Conservation (phyloP, 129 eudicot species). For the Smallanthus sonchifolius region DNA sequence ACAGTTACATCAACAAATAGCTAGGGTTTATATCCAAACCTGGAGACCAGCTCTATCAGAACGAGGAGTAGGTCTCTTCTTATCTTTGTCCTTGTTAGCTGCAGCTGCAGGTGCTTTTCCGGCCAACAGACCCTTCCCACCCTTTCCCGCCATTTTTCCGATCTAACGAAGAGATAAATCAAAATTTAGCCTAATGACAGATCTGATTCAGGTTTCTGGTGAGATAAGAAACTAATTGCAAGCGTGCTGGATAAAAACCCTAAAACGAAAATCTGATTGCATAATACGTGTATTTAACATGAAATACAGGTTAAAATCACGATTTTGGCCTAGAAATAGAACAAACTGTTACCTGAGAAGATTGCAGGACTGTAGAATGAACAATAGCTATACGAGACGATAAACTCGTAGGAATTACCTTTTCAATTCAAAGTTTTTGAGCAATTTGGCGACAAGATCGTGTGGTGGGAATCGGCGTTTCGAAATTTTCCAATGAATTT, state of each 20-base stretch:
- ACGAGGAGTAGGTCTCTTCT: conserved; percentile 57
- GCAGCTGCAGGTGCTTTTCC: conserved; percentile 58
- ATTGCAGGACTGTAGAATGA: neutral
- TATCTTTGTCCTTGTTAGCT: conserved; percentile 56
- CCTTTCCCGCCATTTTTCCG: conserved; percentile 63
- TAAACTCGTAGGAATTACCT: neutral
- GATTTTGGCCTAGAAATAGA: neutral
- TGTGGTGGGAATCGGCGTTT: conserved; percentile 10
- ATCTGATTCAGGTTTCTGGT: neutral
- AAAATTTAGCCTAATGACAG: neutral
- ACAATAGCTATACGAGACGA: neutral
- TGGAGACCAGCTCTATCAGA: conserved; percentile 76
- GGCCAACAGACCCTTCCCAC: conserved; percentile 74
- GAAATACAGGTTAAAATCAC: neutral
- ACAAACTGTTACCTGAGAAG: neutral
- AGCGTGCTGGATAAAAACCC: neutral
- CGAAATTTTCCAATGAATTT: neutral
- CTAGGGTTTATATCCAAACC: conserved; percentile 23
- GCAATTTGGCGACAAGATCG: neutral
- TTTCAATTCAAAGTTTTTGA: conserved; percentile 19
- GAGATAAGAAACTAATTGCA: neutral
- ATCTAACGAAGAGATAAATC: neutral
- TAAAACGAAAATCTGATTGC: neutral
- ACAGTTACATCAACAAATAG: neutral
- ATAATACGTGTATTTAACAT: neutral